Evolutionary conservation across 106 monocot species (phyloP), one percentile per base, ranked within the genome.

Genomic region (Platanthera zijinensis): DNA sequence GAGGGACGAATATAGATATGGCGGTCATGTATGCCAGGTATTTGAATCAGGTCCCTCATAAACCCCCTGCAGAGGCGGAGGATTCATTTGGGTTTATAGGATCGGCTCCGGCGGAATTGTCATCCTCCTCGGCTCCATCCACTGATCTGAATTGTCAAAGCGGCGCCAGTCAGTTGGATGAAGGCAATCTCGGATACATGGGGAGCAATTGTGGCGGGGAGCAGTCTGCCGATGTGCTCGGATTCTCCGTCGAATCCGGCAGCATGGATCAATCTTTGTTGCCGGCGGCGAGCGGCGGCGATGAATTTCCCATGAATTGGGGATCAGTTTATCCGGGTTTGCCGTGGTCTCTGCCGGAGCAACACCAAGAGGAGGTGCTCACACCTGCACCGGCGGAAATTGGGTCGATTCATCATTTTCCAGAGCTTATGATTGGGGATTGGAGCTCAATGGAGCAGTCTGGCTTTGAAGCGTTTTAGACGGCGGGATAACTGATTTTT

Each of bases 21-120:
- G 79, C 79, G 3, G 46, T 72, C 19, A 52, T 79, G 10, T 79
- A 79, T 10, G 56, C 71, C 11, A 47, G 72, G 22, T 79, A 72
- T 49, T 61, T 79, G 71, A 79, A 72, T 18, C 71, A 72, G 10
- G 72, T 19, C 50, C 72, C 51, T 8, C 21, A 50, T 10, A 66
- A 66, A 32, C 10, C 13, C 5, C 10, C 72, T 51, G 49, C 15
- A 50, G 72, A 72, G 19, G 49, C 10, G 5, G 72, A 51, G 19
- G 72, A 51, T 22, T 50, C 72, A 15, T 72, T 51, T n/a, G 72
- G 72, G 21, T 15, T 21, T 32, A 22, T 50, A 9, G 48, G 70
- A 48, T 15, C 48, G 17, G 70, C 8, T 13, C 14, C 70, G 15
- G 51, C 72, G n/a, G 72, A 50, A 22, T 12, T 66, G 66, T 66